A percentile compares a stretch with the other conserved stretches of the same genome.
Conservation (phyloP, 2,329 filamentous ascomycete genomes). For the Verticillium zaregamsianum region DNA sequence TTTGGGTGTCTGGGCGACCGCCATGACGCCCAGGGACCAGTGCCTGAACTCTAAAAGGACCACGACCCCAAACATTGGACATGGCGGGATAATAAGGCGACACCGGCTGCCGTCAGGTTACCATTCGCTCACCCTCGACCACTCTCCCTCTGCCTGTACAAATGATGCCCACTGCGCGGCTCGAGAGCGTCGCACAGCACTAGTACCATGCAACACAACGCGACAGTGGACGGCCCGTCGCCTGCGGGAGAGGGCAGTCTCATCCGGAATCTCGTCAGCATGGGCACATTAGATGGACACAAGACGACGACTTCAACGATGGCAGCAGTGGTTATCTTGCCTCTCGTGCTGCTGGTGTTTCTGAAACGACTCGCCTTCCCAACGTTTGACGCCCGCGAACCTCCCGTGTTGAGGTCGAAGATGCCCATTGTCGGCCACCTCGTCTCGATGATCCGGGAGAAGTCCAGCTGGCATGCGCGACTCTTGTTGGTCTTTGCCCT, state of each 20-base stretch:
- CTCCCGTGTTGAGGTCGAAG: slow-evolving; percentile 31
- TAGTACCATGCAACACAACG: neutral
- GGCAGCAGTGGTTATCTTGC: neutral
- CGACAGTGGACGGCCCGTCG: neutral
- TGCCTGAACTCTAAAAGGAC: too few relatives aligned
- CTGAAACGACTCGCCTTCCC: slow-evolving; percentile 2
- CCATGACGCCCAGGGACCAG: too few relatives aligned
- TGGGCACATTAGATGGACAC: neutral
- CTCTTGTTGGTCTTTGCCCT: slow-evolving; percentile 28
- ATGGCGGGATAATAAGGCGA: too few relatives aligned
- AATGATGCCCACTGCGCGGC: too few relatives aligned
- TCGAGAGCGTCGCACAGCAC: neutral
- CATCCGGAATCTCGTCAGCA: neutral
- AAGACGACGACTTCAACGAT: neutral
- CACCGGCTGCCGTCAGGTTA: too few relatives aligned
- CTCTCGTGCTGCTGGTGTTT: neutral
- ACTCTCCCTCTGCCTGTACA: neutral
- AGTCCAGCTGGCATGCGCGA: slow-evolving; percentile 29
- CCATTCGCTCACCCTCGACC: neutral
- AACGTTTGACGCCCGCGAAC: slow-evolving; percentile 30
- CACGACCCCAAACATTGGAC: too few relatives aligned
- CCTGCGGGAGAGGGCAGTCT: neutral
- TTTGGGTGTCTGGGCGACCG: too few relatives aligned
- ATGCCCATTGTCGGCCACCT: slow-evolving; percentile 43
- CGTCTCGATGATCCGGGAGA: slow-evolving; percentile 32